Evolutionary conservation across 2,329 filamentous ascomycete species (phyloP), one percentile per base, ranked within the genome.

Genomic region (Ceratocystis albifundus): DNA sequence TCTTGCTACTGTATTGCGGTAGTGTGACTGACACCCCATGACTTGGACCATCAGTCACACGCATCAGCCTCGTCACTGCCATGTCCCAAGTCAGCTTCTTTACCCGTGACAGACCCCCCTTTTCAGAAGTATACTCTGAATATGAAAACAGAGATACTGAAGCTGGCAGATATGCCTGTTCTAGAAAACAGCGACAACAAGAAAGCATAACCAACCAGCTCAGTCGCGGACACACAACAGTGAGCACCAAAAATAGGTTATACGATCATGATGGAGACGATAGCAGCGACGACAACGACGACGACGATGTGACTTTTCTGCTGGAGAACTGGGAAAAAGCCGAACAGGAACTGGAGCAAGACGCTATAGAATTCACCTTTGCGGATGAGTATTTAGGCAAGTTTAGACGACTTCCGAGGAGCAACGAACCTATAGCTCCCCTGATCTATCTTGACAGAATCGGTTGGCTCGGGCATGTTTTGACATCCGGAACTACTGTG

Each of bases 351-450:
- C 53, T 68, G 5, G 67, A 68, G 62, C 61, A 53, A 7, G 71
- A 74, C 17, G 67, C 75, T 0, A 75, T 77, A 28, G 75, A 77
- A 45, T 71, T 77, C 2, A 76, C 74, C 0, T 68, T 68, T 0
- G 36, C 4, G 4, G 72, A 75, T 1, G 70, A 71, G 30, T 12
- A 41, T n/a, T 64, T 20, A 3, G 8, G n/a, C 55, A n/a, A 55
- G 3, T 7, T 5, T 15, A 20, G 32, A 46, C 32, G 61, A 30
- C 46, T 36, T 41, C 36, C 55, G 15, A 59, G 10, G n/a, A 50
- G 67, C 20, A 68, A 66, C 59, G 50, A 44, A n/a, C 50, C 61
- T 6, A 17, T 64, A 36, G 15, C 61, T 15, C 4, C 55, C n/a
- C 22, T 64, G 20, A 30, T 22, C 10, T 20, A 61, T 15, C 25